A percentile compares a stretch with the other conserved stretches of the same genome.
Evolutionary conservation across 2,329 filamentous ascomycete genomes (phyloP).

Genomic region (Cercospora zeina): DNA sequence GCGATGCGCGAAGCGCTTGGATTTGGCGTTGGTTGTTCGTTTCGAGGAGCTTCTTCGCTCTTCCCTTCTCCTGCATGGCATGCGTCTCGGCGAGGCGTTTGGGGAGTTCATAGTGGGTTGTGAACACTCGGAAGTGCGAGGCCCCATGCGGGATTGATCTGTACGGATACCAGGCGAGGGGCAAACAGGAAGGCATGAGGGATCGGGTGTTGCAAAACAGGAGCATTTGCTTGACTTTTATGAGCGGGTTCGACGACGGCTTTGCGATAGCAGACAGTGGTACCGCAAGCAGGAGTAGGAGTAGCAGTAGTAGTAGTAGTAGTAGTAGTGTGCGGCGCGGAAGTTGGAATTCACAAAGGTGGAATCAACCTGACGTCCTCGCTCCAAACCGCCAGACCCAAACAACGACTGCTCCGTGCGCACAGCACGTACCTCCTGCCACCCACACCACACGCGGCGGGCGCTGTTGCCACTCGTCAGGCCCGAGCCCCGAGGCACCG

Average conservation of each 20-base stretch:
- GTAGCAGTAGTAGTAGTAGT: background rate
- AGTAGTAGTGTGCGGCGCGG: no score
- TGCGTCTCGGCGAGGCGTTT: constrained; percentile 28
- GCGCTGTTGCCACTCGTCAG: no score
- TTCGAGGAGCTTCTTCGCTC: constrained; percentile 6
- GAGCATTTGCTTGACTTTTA: background rate
- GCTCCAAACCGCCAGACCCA: constrained; percentile 8
- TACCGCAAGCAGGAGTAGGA: background rate
- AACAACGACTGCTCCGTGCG: constrained; percentile 9
- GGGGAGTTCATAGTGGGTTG: constrained; percentile 16
- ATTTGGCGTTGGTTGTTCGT: constrained; percentile 13
- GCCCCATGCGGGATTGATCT: constrained; percentile 8
- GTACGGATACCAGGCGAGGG: constrained; percentile 12
- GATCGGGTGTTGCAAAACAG: background rate
- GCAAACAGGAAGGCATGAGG: background rate
- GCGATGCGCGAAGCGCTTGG: constrained; percentile 20
- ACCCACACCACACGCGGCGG: no score
- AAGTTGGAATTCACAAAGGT: background rate
- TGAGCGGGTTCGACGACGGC: background rate
- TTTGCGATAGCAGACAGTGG: constrained; percentile 1
- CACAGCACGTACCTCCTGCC: no score
- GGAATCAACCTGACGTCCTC: constrained; percentile 9
- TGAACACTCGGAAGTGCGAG: constrained; percentile 9
- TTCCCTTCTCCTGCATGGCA: constrained; percentile 11
- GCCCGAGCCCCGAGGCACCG: constrained; percentile 5